Percentiles rank a stretch among this genome's conserved stretches.
phyloP scores from a whole-genome alignment of 2,329 filamentous ascomycete species.

The Chrysoporthe deuterocubensis region DNA sequence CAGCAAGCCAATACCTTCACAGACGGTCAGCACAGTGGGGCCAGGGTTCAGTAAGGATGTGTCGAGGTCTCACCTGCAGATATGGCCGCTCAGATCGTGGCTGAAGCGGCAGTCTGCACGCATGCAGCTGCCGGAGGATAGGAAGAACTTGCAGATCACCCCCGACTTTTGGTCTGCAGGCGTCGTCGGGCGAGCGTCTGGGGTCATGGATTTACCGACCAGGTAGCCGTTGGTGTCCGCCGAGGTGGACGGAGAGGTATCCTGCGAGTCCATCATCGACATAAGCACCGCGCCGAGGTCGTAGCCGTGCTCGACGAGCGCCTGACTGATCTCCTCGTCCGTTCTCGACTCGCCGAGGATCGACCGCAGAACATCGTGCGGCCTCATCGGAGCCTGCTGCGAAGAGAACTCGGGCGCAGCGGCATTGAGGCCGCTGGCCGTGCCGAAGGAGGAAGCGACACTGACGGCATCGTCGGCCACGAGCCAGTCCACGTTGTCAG shows the following conservation, averaged over 20 bases:
- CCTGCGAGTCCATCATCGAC: conserved; percentile 79
- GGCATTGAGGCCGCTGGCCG: conserved; percentile 73
- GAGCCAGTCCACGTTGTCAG: conserved; percentile 96
- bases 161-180: conserved; percentile 80
- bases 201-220: conserved; percentile 87
- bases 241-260: conserved; percentile 36
- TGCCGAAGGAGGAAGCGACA: conserved; percentile 73
- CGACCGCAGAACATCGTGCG: conserved; percentile 95
- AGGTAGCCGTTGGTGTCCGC: conserved; percentile 61
- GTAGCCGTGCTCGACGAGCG: conserved; percentile 86
- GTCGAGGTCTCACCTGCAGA: conserved; percentile 83
- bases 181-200: conserved; percentile 74
- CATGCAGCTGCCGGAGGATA: conserved; percentile 93
- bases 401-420: conserved; percentile 78
- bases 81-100: conserved; percentile 91
- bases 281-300: conserved; percentile 92
- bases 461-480: conserved; percentile 86
- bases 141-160: conserved; percentile 95
- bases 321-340: conserved; percentile 93
- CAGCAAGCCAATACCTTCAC: conserved; percentile 88
- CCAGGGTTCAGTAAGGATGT: conserved; percentile 22
- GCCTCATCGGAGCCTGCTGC: conserved; percentile 88
- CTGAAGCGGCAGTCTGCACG: conserved; percentile 96
- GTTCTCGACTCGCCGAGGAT: conserved; percentile 87
- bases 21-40: conserved; percentile 20